These are phyloP conservation scores for Chaetothyriales sp. DNA, from an alignment of 2,329 filamentous ascomycete genomes.

Conservation along the genomic window DNA sequence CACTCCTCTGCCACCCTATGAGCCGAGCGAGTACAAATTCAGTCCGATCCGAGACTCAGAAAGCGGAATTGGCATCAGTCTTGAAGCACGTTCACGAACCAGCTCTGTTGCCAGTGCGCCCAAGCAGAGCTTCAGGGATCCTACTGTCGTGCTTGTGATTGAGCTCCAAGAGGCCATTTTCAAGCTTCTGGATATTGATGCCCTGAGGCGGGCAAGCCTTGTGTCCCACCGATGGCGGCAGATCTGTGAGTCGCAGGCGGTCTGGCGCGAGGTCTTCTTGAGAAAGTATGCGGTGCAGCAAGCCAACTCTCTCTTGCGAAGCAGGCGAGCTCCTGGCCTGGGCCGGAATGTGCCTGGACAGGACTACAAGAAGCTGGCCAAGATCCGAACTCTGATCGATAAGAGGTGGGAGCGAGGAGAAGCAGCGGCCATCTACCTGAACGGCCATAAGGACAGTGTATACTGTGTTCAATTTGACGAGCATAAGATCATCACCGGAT, in stretches of 20 bases:
- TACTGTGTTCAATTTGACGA: conserved; percentile 98
- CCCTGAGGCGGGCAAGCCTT: conserved; percentile 39
- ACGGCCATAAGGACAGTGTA: conserved; percentile 87
- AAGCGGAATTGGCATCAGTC: conserved; percentile 33
- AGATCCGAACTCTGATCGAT: conserved; percentile 59
- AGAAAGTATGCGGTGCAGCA: conserved; percentile 32
- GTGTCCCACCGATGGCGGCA: conserved; percentile 44
- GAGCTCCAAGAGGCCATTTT: conserved; percentile 46
- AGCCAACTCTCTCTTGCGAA: neutral
- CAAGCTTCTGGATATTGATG: conserved; percentile 42
- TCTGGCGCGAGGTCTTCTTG: conserved; percentile 50
- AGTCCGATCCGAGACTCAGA: conserved; percentile 27
- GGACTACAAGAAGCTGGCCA: conserved; percentile 77
- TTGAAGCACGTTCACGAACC: conserved; percentile 24
- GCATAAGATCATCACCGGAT: conserved; percentile 95
- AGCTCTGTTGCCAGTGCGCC: conserved; percentile 23
- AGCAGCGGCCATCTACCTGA: conserved; percentile 71
- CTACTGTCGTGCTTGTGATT: conserved; percentile 38
- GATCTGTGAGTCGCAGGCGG: conserved; percentile 40
- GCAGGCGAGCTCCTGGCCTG: conserved; percentile 25
- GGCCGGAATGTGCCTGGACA: conserved; percentile 44
- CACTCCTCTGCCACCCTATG: conserved; percentile 18
- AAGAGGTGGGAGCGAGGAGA: conserved; percentile 64
- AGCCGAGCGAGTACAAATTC: conserved; percentile 10
- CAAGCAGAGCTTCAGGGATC: conserved; percentile 33